Conservation (phyloP, 1,284 basidiomycete species). For the Ceratobasidium sp. region DNA sequence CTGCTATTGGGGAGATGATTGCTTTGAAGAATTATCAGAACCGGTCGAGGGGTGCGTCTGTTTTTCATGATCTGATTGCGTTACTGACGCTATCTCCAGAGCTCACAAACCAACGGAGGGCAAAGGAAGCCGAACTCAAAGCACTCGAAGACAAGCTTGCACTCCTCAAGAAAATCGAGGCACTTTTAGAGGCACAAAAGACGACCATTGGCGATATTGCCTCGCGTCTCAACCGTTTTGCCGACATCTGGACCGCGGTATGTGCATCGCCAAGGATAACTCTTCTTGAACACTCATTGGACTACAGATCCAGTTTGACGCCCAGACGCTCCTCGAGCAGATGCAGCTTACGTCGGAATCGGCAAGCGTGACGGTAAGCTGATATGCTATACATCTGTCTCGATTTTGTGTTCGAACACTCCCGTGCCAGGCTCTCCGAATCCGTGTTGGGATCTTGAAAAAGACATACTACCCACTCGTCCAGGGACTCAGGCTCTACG, state of each 20-base stretch:
- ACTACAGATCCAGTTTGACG: not conserved
- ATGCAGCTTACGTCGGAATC: not conserved
- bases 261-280: not conserved
- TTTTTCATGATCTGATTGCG: not conserved
- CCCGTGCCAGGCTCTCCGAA: not conserved
- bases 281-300: not conserved
- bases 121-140: not conserved
- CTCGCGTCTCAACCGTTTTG: not conserved
- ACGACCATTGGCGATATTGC: not conserved
- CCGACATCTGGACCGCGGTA: not conserved
- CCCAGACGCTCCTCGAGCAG: not conserved
- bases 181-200: conserved; percentile 1
- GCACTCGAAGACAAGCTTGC: not conserved
- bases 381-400: no score
- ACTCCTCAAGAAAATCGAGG: not conserved
- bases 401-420: no score
- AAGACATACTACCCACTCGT: not conserved
- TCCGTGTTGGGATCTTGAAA: not conserved
- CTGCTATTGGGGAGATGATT: conserved; percentile 1
- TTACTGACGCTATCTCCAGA: not conserved
- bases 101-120: not conserved
- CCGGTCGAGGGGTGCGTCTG: not conserved
- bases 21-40: not conserved
- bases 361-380: not conserved
- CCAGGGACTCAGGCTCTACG: not conserved